phyloP scores from a whole-genome alignment of 352 stramenopile species.

The Halophytophthora polymorphica region DNA sequence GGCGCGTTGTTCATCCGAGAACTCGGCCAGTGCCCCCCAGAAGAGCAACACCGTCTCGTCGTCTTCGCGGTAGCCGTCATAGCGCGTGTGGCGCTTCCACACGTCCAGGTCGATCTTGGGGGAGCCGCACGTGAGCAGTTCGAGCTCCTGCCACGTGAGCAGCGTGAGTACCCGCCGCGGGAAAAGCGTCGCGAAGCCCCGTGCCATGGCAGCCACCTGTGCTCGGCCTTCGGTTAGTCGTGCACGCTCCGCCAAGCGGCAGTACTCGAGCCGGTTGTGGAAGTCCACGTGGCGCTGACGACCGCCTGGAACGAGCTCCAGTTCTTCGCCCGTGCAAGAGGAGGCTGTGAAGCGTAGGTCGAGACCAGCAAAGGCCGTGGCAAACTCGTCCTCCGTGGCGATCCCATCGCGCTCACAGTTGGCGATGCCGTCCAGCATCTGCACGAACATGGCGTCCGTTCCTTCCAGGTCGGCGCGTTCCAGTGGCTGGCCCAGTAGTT shows the following conservation, averaged over 20 bases:
- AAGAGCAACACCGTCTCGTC: constrained; percentile 86
- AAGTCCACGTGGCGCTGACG: constrained; percentile 70
- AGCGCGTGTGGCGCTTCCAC: constrained; percentile 82
- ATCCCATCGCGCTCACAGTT: constrained; percentile 84
- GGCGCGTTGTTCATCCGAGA: constrained; percentile 85
- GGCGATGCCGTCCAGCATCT: constrained; percentile 87
- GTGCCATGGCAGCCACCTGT: constrained; percentile 73
- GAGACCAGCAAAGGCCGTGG: constrained; percentile 69
- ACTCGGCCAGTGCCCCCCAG: constrained; percentile 87
- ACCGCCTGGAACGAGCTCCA: constrained; percentile 81
- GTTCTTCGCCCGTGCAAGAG: constrained; percentile 78
- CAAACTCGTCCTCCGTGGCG: constrained; percentile 73
- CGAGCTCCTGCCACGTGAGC: constrained; percentile 89
- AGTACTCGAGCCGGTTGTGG: constrained; percentile 85
- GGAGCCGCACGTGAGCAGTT: constrained; percentile 88
- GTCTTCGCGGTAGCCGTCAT: constrained; percentile 86
- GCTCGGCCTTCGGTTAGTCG: constrained; percentile 73
- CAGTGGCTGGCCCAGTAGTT: constrained; percentile 80
- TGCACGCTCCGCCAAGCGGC: constrained; percentile 68
- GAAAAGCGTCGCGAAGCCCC: constrained; percentile 83
- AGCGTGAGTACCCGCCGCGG: constrained; percentile 85
- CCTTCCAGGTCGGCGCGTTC: constrained; percentile 81
- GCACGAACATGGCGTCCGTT: constrained; percentile 88
- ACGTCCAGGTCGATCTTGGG: constrained; percentile 90
- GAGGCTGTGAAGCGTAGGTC: constrained; percentile 81